Evolutionary conservation across 176 grass and related monocot species (phyloP).

Genomic region (Oryza rufipogon): DNA sequence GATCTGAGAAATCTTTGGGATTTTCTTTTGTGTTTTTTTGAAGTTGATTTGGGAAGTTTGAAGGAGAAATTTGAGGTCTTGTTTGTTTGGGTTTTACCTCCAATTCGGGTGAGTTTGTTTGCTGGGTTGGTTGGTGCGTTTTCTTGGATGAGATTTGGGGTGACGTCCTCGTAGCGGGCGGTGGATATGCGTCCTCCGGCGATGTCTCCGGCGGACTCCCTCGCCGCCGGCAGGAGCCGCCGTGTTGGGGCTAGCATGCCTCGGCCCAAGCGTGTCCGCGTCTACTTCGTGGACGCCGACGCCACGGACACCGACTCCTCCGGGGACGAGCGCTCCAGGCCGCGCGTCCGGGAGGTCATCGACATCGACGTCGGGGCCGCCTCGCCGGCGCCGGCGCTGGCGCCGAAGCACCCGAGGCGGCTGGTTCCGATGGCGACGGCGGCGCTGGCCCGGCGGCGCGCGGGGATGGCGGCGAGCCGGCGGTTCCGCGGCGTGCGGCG

Average conservation of each 20-base stretch:
- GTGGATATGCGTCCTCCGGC: constrained; percentile 19
- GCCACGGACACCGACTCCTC: constrained; percentile 69
- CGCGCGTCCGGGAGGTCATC: constrained; percentile 52
- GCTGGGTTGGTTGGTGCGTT: neutral
- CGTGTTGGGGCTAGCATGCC: neutral
- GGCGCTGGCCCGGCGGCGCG: neutral
- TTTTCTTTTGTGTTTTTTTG: neutral
- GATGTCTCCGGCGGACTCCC: constrained; percentile 15
- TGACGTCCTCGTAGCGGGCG: neutral
- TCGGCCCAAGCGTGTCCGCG: constrained; percentile 46
- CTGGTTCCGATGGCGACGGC: neutral
- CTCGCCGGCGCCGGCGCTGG: neutral
- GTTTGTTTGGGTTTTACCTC: neutral
- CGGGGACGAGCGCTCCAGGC: constrained; percentile 20
- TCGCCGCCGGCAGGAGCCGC: constrained; percentile 37
- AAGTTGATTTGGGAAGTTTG: neutral
- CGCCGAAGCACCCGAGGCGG: neutral
- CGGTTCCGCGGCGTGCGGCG: constrained; percentile 58
- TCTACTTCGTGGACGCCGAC: constrained; percentile 63
- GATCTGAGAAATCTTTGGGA: constrained; percentile 9
- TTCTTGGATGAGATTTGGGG: constrained; percentile 38
- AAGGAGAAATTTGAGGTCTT: neutral
- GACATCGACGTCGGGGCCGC: constrained; percentile 37
- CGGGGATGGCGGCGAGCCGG: neutral
- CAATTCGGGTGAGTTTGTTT: neutral